A percentile compares a stretch with the other conserved stretches of the same genome.
Evolutionary conservation across 257 asterid genomes (phyloP).

Genomic region (Solanum ossicruentum): DNA sequence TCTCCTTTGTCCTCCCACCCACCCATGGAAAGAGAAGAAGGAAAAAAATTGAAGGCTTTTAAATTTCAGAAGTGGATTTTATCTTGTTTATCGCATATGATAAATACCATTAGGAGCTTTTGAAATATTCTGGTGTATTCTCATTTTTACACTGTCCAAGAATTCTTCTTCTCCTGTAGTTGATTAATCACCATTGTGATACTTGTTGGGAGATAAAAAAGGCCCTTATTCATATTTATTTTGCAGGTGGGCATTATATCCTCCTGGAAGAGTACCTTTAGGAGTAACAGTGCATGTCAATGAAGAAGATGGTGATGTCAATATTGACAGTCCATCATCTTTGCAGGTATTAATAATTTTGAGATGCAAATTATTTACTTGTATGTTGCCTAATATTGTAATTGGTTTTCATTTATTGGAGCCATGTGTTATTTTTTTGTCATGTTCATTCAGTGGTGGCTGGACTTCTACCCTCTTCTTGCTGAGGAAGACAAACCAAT

Average conservation of each 20-base stretch:
- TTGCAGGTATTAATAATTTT: conserved; percentile 51
- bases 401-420: background rate
- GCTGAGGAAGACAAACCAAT: conserved; percentile 80
- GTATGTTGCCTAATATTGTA: background rate
- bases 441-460: conserved; percentile 75
- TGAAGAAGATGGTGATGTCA: conserved; percentile 96
- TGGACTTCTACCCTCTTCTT: conserved; percentile 93
- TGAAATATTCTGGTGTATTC: background rate
- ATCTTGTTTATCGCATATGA: background rate
- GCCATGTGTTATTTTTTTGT: background rate
- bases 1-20: background rate
- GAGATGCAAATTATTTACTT: background rate
- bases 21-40: background rate
- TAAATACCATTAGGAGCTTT: background rate
- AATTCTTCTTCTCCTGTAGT: background rate
- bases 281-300: conserved; percentile 97
- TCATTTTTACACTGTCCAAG: background rate
- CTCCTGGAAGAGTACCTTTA: conserved; percentile 95
- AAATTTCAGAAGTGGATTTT: background rate
- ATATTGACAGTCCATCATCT: conserved; percentile 79
- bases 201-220: background rate
- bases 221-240: background rate
- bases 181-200: background rate
- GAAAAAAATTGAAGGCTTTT: background rate
- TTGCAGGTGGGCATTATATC: conserved; percentile 96